These are phyloP conservation scores for Paracorniculantispora psalliotae DNA, from an alignment of 2,329 filamentous ascomycete genomes.

Conservation along the genomic window DNA sequence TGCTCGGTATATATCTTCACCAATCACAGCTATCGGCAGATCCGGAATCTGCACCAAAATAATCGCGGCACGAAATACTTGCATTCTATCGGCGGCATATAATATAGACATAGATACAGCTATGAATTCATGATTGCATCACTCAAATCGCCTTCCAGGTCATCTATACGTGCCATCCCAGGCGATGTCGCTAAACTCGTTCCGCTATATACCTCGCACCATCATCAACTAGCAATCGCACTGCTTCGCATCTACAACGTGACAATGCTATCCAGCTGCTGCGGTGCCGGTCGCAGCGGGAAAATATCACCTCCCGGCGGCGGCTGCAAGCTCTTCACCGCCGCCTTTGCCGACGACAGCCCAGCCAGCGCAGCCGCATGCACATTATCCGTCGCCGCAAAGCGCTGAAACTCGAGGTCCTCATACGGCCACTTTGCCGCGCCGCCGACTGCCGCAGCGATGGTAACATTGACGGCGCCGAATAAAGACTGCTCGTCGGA, in stretches of 20 bases:
- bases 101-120: conserved; percentile 8
- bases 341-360: conserved; percentile 16
- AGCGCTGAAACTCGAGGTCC: conserved; percentile 21
- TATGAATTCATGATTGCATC: conserved; percentile 1
- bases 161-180: too few species aligned
- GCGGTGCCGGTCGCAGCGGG: conserved; percentile 22
- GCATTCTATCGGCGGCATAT: not conserved
- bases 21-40: conserved; percentile 2
- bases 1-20: conserved; percentile 12
- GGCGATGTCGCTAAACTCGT: too few species aligned
- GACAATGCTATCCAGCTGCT: conserved; percentile 23
- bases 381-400: conserved; percentile 23
- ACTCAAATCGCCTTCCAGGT: too few species aligned
- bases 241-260: conserved; percentile 1
- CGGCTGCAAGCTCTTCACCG: conserved; percentile 14
- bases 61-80: not conserved
- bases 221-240: not conserved
- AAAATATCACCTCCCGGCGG: conserved; percentile 23
- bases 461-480: conserved; percentile 20
- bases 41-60: conserved; percentile 7
- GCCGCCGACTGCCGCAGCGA: conserved; percentile 21
- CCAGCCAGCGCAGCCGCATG: conserved; percentile 22
- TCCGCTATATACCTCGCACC: not conserved
- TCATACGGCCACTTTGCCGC: conserved; percentile 18
- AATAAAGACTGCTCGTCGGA: conserved; percentile 20